Percentiles rank a stretch among this genome's conserved stretches.
Conservation (phyloP, 176 grass and related monocot species). For the Otatea glauca region DNA sequence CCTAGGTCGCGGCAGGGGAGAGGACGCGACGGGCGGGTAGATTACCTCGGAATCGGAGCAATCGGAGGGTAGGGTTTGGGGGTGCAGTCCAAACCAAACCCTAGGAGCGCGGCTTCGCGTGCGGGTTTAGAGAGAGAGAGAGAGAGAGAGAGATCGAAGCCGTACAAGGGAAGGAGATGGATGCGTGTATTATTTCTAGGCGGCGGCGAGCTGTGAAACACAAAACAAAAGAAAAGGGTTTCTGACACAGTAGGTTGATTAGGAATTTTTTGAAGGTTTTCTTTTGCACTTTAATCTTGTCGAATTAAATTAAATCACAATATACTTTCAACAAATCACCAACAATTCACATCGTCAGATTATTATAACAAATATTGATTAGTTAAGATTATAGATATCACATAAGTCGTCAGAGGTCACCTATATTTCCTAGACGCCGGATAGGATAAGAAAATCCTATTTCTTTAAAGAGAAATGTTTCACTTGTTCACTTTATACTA, state of each 20-base stretch:
- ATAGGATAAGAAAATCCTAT: background rate
- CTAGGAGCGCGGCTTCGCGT: conserved; percentile 44
- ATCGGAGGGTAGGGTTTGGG: conserved; percentile 19
- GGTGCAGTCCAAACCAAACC: conserved; percentile 43
- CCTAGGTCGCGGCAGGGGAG: conserved; percentile 30
- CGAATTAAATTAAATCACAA: background rate
- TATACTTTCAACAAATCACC: background rate
- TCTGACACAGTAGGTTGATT: background rate
- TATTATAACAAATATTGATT: background rate
- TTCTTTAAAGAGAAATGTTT: background rate
- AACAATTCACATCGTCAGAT: background rate
- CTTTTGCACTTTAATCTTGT: background rate
- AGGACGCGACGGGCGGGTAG: background rate
- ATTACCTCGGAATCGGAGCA: conserved; percentile 44
- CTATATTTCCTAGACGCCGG: rapidly evolving
- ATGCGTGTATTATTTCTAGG: background rate
- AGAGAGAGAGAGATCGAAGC: background rate
- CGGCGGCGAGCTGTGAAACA: conserved; percentile 21
- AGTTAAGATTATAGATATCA: background rate
- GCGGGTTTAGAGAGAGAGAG: conserved; percentile 35
- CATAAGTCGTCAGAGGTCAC: rapidly evolving
- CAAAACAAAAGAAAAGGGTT: background rate
- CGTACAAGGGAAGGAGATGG: background rate
- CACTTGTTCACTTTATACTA: background rate
- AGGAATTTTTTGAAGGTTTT: background rate